These are phyloP conservation scores for Borovskyia barvae DNA, from an alignment of 208 protist genomes.

Conservation along the genomic window DNA sequence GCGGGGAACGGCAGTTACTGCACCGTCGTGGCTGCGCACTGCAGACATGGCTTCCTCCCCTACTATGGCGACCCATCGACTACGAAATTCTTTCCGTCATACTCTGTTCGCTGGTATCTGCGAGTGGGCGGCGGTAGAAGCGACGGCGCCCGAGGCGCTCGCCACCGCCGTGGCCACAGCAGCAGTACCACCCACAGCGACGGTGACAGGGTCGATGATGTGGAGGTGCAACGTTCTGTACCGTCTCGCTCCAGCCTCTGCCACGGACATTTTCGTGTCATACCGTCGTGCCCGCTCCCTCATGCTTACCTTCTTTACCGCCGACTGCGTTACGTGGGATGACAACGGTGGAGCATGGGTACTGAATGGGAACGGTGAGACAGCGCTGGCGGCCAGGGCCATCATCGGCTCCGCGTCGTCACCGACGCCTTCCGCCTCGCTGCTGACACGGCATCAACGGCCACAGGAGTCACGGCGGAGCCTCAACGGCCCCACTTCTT, in stretches of 20 bases:
- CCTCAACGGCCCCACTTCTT: no score
- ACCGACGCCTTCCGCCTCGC: no score
- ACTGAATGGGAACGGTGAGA: constrained; percentile 20
- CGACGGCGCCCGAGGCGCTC: background rate
- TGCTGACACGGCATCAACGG: no score
- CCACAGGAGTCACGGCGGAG: no score
- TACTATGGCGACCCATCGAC: constrained; percentile 61
- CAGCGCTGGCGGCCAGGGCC: constrained; percentile 17
- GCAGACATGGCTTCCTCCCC: background rate
- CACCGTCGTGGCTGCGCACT: background rate
- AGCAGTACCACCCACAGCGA: background rate
- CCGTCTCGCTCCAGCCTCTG: constrained; percentile 23
- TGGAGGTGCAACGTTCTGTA: constrained; percentile 30
- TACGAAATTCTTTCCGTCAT: constrained; percentile 62
- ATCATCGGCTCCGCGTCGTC: background rate
- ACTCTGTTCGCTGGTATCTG: constrained; percentile 55
- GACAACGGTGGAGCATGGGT: constrained; percentile 3
- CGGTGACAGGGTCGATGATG: background rate
- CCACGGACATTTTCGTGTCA: constrained; percentile 38
- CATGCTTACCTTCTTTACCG: constrained; percentile 28
- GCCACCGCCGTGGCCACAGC: background rate
- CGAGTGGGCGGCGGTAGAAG: constrained; percentile 8
- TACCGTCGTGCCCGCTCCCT: constrained; percentile 29
- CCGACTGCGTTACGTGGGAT: constrained; percentile 26
- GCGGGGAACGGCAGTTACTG: background rate